Evolutionary conservation across 768 basidiomycete species (phyloP).

Genomic region (Clathrus columnatus): DNA sequence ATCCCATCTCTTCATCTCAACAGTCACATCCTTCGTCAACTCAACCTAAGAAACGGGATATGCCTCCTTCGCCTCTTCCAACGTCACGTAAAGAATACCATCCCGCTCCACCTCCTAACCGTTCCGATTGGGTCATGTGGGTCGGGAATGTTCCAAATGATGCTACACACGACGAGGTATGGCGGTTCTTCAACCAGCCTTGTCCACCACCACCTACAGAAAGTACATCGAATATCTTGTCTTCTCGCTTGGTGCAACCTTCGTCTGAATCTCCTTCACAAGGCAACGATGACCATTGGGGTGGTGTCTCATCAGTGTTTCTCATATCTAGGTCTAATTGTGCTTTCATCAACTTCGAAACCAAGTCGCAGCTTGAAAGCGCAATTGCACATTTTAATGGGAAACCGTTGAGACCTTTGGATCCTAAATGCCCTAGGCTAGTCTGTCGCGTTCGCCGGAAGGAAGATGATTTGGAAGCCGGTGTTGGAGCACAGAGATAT

Average conservation of each 20-base stretch:
- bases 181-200: constrained; percentile 64
- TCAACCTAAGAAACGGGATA: background rate
- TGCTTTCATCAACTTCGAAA: constrained; percentile 85
- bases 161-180: constrained; percentile 75
- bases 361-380: constrained; percentile 46
- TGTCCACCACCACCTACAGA: constrained; percentile 8
- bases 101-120: constrained; percentile 60
- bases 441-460: constrained; percentile 75
- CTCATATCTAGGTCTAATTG: constrained; percentile 93
- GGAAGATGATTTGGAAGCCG: constrained; percentile 81
- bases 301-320: constrained; percentile 78
- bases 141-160: constrained; percentile 85
- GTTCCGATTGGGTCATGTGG: constrained; percentile 96
- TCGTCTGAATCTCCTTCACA: background rate
- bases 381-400: constrained; percentile 75
- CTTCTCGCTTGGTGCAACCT: constrained; percentile 3
- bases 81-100: constrained; percentile 47
- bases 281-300: constrained; percentile 18
- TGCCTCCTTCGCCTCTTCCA: constrained; percentile 7
- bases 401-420: constrained; percentile 53
- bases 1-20: background rate
- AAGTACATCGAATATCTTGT: constrained; percentile 11
- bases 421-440: constrained; percentile 64
- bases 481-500: constrained; percentile 87
- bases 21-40: background rate